Percentiles rank a stretch among this genome's conserved stretches.
These are phyloP conservation scores for Carex arenaria DNA, from an alignment of 202 grass and related monocot genomes.

Conservation along the genomic window DNA sequence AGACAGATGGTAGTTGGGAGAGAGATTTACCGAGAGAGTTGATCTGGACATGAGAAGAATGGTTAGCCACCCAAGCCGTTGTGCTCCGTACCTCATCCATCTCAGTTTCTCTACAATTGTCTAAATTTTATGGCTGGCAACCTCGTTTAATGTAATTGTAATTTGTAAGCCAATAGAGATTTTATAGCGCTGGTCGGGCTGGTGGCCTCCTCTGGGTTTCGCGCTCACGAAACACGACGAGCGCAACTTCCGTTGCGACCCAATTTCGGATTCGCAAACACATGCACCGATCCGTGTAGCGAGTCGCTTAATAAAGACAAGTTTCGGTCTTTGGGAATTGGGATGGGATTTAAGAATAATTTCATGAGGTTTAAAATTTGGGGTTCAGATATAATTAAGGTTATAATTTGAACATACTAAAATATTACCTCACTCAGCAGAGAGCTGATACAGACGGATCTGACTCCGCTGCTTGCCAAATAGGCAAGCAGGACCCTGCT, in stretches of 20 bases:
- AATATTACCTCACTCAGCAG: no score
- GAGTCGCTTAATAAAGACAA: neutral
- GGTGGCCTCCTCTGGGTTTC: conserved; percentile 1
- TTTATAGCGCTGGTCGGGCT: conserved; percentile 8
- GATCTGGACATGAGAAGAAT: conserved; percentile 76
- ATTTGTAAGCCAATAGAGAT: neutral
- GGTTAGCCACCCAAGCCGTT: conserved; percentile 75
- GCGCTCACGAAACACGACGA: neutral
- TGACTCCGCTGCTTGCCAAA: no score
- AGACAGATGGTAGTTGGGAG: neutral
- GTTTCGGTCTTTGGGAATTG: no score
- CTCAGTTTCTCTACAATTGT: neutral
- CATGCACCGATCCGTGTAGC: neutral
- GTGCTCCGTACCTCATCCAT: conserved; percentile 79
- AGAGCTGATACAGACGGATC: no score
- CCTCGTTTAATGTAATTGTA: conserved; percentile 9
- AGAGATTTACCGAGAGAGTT: conserved; percentile 46
- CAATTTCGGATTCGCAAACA: neutral
- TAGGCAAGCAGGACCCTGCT: no score
- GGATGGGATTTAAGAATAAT: no score
- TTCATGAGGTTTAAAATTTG: no score
- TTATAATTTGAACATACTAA: no score
- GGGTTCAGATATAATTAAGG: no score
- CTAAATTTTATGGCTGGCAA: neutral
- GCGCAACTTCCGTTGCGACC: neutral